phyloP scores from a whole-genome alignment of 2,329 filamentous ascomycete species.

The Alternaria novae-zelandiae region DNA sequence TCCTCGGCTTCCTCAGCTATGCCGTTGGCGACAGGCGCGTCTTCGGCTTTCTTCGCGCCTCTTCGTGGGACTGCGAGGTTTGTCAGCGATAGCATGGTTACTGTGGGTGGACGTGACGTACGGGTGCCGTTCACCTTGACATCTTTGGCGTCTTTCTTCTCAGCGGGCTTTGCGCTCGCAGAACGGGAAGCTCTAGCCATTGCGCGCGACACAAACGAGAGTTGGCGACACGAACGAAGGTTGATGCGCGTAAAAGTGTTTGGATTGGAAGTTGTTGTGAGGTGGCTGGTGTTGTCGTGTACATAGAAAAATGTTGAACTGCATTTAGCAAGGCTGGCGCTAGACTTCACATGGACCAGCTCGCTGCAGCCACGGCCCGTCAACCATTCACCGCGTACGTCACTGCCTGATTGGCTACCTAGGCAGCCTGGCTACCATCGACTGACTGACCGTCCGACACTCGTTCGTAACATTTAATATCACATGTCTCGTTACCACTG shows the following conservation, averaged over 20 bases:
- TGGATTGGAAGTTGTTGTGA: slow-evolving; percentile 15
- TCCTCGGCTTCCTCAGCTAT: slow-evolving; percentile 14
- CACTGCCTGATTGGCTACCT: slow-evolving; percentile 21
- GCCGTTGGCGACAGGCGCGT: slow-evolving; percentile 18
- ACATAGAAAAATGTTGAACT: slow-evolving; percentile 29
- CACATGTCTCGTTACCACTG: background rate
- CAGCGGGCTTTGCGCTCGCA: slow-evolving; percentile 35
- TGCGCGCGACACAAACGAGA: slow-evolving; percentile 17
- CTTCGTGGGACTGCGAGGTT: slow-evolving; percentile 21
- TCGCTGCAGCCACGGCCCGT: slow-evolving; percentile 13
- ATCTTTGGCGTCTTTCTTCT: slow-evolving; percentile 32
- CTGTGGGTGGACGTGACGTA: slow-evolving; percentile 27
- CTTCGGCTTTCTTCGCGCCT: slow-evolving; percentile 36
- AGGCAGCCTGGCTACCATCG: background rate
- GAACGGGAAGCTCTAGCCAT: slow-evolving; percentile 44
- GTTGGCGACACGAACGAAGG: slow-evolving; percentile 13
- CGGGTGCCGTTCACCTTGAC: slow-evolving; percentile 41
- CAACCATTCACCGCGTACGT: slow-evolving; percentile 18
- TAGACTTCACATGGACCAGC: slow-evolving; percentile 9
- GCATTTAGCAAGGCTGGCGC: slow-evolving; percentile 13
- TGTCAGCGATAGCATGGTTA: slow-evolving; percentile 22
- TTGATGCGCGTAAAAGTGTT: slow-evolving; percentile 23
- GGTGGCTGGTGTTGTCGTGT: slow-evolving; percentile 37
- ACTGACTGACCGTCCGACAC: slow-evolving; percentile 8
- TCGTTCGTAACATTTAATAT: slow-evolving; percentile 2